These are phyloP conservation scores for Penicillium expansum DNA, from an alignment of 2,329 filamentous ascomycete genomes.

Conservation along the genomic window DNA sequence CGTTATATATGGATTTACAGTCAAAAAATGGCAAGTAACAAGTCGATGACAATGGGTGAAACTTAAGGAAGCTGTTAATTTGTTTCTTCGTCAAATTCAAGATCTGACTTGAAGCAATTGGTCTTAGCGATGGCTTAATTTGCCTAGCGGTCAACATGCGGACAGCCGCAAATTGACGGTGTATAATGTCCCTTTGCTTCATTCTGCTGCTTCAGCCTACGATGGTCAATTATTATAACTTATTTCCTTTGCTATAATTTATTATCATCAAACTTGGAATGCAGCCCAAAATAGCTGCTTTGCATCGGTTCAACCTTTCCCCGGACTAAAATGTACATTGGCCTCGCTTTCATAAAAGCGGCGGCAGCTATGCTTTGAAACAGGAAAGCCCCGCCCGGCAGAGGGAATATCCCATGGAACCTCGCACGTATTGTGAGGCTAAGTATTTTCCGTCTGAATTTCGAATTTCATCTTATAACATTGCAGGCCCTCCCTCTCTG, in stretches of 20 bases:
- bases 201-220: neutral
- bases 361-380: neutral
- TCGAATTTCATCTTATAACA: constrained; percentile 1
- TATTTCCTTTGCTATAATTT: neutral
- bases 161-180: neutral
- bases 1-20: constrained; percentile 3
- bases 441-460: constrained; percentile 1
- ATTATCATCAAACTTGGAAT: neutral
- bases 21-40: neutral
- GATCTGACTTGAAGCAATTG: neutral
- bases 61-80: neutral
- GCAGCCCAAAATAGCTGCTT: neutral
- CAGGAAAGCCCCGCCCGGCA: neutral
- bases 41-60: neutral
- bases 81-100: neutral
- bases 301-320: neutral
- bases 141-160: neutral
- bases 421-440: neutral
- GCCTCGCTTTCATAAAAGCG: neutral
- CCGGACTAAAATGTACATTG: neutral
- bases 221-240: neutral
- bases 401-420: neutral
- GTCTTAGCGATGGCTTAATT: neutral
- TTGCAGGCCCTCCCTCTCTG: neutral
- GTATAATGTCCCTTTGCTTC: neutral